Evolutionary conservation across 202 grass and related monocot genomes (phyloP).

Genomic region (Miscanthus sacchariflorus): DNA sequence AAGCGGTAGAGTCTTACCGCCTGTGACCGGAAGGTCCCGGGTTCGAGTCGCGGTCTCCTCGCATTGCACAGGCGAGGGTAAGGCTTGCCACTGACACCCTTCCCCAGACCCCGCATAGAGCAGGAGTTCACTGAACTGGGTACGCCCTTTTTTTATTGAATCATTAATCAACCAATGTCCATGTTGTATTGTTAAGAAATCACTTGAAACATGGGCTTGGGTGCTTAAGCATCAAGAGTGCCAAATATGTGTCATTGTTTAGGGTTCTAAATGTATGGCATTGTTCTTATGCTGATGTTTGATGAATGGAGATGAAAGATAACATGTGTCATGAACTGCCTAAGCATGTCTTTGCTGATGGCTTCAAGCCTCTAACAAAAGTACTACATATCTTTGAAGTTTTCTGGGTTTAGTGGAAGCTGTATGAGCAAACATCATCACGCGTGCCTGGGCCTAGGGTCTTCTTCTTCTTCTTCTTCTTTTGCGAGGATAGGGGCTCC

Average conservation of each 20-base stretch:
- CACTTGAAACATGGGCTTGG: conserved; percentile 17
- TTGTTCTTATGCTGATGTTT: conserved; percentile 29
- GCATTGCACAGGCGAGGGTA: too few relatives aligned
- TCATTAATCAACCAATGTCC: neutral
- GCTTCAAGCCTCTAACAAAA: neutral
- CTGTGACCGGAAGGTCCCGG: too few relatives aligned
- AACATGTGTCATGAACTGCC: conserved; percentile 24
- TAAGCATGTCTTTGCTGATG: neutral
- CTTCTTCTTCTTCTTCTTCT: too few relatives aligned
- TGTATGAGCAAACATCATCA: conserved; percentile 24
- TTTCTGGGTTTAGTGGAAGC: conserved; percentile 35
- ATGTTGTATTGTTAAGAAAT: conserved; percentile 13
- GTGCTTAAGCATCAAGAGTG: neutral
- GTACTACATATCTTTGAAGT: neutral
- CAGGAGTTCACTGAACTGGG: too few relatives aligned
- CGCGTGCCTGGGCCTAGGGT: neutral
- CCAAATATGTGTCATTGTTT: neutral
- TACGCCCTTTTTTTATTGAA: neutral
- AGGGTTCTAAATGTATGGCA: neutral
- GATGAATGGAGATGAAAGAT: neutral
- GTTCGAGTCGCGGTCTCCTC: too few relatives aligned
- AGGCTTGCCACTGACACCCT: too few relatives aligned
- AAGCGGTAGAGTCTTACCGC: too few relatives aligned
- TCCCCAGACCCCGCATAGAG: too few relatives aligned
- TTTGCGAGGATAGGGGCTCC: neutral